phyloP scores from a whole-genome alignment of 1,284 basidiomycete genomes.

The Hypsizygus ulmarius region DNA sequence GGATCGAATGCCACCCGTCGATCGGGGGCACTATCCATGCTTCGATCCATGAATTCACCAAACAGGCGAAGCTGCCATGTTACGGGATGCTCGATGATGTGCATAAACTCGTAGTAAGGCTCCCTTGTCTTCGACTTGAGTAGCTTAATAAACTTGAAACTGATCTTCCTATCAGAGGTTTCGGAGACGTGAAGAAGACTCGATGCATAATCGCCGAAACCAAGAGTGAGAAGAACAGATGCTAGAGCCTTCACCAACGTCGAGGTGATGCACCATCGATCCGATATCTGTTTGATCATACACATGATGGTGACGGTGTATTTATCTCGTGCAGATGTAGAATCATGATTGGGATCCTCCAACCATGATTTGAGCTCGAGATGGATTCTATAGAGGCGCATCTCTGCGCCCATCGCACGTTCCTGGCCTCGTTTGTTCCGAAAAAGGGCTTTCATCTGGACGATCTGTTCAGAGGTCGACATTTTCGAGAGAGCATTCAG shows the following conservation, averaged over 20 bases:
- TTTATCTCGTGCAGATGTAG: slow-evolving; percentile 38
- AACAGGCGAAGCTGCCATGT: slow-evolving; percentile 68
- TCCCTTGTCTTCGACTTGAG: slow-evolving; percentile 42
- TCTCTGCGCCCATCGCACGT: slow-evolving; percentile 46
- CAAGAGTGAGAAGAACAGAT: slow-evolving; percentile 41
- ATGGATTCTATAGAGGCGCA: slow-evolving; percentile 51
- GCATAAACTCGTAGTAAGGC: slow-evolving; percentile 51
- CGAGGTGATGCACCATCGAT: slow-evolving; percentile 34
- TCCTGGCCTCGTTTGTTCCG: slow-evolving; percentile 44
- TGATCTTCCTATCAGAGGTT: slow-evolving; percentile 33
- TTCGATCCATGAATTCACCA: slow-evolving; percentile 69
- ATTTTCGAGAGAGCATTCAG: slow-evolving; percentile 34
- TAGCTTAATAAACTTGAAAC: slow-evolving; percentile 58
- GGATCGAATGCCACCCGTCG: slow-evolving; percentile 59
- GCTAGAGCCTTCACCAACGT: slow-evolving; percentile 37
- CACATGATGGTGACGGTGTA: slow-evolving; percentile 46
- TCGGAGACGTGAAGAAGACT: slow-evolving; percentile 18
- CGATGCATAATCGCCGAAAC: slow-evolving; percentile 39
- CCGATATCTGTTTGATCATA: slow-evolving; percentile 43
- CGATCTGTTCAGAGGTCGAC: slow-evolving; percentile 28
- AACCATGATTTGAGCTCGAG: slow-evolving; percentile 54
- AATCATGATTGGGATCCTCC: slow-evolving; percentile 37
- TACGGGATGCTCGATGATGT: slow-evolving; percentile 51
- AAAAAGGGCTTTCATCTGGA: slow-evolving; percentile 34
- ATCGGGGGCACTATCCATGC: slow-evolving; percentile 61